Conservation (phyloP, 2,329 filamentous ascomycete genomes). For the Epichloe sp. region DNA sequence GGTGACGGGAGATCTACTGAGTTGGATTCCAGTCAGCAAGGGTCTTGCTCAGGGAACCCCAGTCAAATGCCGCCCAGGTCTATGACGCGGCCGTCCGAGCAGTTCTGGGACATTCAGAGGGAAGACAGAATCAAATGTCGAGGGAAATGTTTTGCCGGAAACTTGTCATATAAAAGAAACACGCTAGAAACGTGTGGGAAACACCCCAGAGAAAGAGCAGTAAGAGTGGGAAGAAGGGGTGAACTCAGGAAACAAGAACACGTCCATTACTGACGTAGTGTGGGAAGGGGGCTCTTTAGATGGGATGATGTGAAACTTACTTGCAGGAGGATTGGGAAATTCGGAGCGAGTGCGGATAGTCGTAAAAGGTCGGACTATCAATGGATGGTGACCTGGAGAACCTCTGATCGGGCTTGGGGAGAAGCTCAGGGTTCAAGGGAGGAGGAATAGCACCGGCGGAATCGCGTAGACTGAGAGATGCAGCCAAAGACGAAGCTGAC, state of each 20-base stretch:
- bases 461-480: slow-evolving; percentile 18
- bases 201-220: background rate
- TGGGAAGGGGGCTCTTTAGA: background rate
- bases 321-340: slow-evolving; percentile 9
- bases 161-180: background rate
- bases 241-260: background rate
- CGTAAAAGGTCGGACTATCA: slow-evolving; percentile 50
- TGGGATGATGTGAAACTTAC: slow-evolving; percentile 14
- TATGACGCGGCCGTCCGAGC: background rate
- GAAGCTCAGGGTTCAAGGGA: slow-evolving; percentile 26
- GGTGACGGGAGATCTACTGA: slow-evolving; percentile 13
- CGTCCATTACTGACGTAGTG: background rate
- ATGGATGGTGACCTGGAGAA: slow-evolving; percentile 42
- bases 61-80: background rate
- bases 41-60: background rate
- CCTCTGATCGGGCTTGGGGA: slow-evolving; percentile 33
- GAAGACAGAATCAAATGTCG: background rate
- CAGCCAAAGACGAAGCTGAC: slow-evolving; percentile 36
- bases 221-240: background rate
- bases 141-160: background rate
- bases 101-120: background rate
- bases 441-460: slow-evolving; percentile 5
- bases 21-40: slow-evolving; percentile 16
- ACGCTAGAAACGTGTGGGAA: background rate
- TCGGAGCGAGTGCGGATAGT: slow-evolving; percentile 29